phyloP scores from a whole-genome alignment of 345 rosid genomes.

The Leavenworthia alabamica region DNA sequence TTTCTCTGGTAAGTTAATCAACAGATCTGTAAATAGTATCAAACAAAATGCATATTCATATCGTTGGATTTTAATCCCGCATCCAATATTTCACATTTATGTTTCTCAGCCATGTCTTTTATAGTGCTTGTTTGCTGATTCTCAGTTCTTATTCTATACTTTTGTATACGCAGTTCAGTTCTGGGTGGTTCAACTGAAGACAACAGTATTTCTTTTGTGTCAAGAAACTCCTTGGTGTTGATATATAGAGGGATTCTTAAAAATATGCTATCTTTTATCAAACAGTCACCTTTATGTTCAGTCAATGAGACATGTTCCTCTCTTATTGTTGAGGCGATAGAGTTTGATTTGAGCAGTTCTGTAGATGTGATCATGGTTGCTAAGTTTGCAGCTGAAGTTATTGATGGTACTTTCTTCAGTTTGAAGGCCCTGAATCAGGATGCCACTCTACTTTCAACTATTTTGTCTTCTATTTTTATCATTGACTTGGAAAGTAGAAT shows the following conservation, averaged over 20 bases:
- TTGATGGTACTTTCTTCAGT: constrained; percentile 57
- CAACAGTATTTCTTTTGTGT: constrained; percentile 43
- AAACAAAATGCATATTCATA: constrained; percentile 7
- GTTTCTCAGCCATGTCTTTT: constrained; percentile 1
- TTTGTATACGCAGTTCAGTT: constrained; percentile 55
- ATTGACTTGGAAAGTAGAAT: constrained; percentile 65
- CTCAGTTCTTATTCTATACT: constrained; percentile 6
- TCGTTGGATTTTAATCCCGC: not conserved
- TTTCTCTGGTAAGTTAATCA: constrained; percentile 55
- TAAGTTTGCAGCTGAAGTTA: constrained; percentile 57
- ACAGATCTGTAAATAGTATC: not conserved
- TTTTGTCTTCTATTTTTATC: constrained; percentile 53
- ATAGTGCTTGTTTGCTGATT: constrained; percentile 12
- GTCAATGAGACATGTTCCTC: constrained; percentile 46
- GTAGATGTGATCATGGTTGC: constrained; percentile 36
- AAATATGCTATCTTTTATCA: constrained; percentile 49
- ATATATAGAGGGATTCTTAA: constrained; percentile 44
- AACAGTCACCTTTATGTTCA: constrained; percentile 53
- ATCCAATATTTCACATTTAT: not conserved
- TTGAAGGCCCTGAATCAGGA: constrained; percentile 50
- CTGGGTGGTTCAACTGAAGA: constrained; percentile 65
- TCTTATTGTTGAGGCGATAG: constrained; percentile 32
- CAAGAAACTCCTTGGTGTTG: constrained; percentile 45
- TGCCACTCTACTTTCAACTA: constrained; percentile 43
- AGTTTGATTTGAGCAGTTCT: constrained; percentile 28